Evolutionary conservation across 164 flowering plant genomes (phyloP), one percentile per base, ranked within the genome.

Genomic region (Berberis thunbergii): DNA sequence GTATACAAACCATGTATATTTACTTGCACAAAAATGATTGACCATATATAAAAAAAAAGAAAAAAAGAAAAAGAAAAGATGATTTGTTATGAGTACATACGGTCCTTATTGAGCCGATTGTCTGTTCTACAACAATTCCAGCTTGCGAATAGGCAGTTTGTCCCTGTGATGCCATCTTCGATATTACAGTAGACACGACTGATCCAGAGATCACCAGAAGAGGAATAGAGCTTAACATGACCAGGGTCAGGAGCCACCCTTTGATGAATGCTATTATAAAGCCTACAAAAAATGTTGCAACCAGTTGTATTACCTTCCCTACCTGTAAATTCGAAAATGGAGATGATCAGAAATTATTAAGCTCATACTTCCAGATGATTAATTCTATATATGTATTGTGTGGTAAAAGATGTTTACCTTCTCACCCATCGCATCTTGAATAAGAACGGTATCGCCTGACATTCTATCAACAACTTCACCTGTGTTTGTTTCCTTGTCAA

Each of bases 221-320:
- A 13, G 95, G 91, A 60, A 88, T 77, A 11, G 71, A 61, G 2
- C 84, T 52, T 52, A 83, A 10, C 83, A 88, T 61, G 57, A 88
- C 89, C 4, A 86, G 75, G 4, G 91, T 70, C 43, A 88, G 83
- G 61, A 85, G 89, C 95, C 95, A 88, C 66, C 95, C 91, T 65
- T 79, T 79, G 57, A 71, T 10, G 58, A 88, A 84, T 13, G 91
- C 87, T 49, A 88, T 64, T 0, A 76, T 44, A 64, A 82, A 88
- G 38, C 89, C 89, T 62, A 84, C 95, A n/a, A 81, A 0, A 49
- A 84, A 88, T 60, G 89, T 79, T 38, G 89, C 4, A 5, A 69
- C 5, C 59, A 84, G 80, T 70, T 86, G 87, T 54, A 86, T 26
- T 45, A 80, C 77, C 67, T 83, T 86, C 49, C 95, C 95, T 63